Evolutionary conservation across 768 basidiomycete genomes (phyloP), one percentile per base, ranked within the genome.

Genomic region (Termitomyces sp.): DNA sequence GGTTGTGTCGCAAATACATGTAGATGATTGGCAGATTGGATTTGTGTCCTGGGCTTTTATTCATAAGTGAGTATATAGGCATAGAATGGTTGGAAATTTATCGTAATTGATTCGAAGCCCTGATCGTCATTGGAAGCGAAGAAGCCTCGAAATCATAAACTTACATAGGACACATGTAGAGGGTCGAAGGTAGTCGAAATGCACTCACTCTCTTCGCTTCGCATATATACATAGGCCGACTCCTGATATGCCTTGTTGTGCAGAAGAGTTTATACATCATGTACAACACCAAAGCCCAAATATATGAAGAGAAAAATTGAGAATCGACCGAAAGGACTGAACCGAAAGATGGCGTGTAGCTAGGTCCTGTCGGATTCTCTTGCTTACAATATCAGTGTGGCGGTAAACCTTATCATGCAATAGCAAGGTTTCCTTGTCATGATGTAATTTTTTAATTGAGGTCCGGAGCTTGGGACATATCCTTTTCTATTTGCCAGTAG

Each of bases 31-130:
- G 12, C 14, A 37, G 35, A 37, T 37, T 37, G 35, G 14, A 15
- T 33, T 33, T 33, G 9, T 33, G 9, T 33, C 33, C 33, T 33
- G 9, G 33, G 33, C 33, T 33, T 33, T 15, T 5, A 14, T 37
- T 37, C 91, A 40, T 40, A 40, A 33, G 10, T 33, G 1, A 8
- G 40, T 40, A n/a, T 8, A 40, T 3, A n/a, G 40, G 17, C 17
- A 3, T 40, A 11, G 12, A 15, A 44, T 44, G 11, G 42, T 23
- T 21, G 11, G 42, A 43, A 12, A 14, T 26, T 44, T 14, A 23
- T 21, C 11, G 21, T 11, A 43, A 23, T 12, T 26, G 6, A 17
- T 1, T 38, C 6, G 43, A 44, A 14, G 43, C 12, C 5, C 23
- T 15, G 23, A 26, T 26, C 9, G 19, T 41, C 1, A 17, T 15